Conservation (phyloP, 2,329 filamentous ascomycete species). For the Thielaviopsis punctulata region DNA sequence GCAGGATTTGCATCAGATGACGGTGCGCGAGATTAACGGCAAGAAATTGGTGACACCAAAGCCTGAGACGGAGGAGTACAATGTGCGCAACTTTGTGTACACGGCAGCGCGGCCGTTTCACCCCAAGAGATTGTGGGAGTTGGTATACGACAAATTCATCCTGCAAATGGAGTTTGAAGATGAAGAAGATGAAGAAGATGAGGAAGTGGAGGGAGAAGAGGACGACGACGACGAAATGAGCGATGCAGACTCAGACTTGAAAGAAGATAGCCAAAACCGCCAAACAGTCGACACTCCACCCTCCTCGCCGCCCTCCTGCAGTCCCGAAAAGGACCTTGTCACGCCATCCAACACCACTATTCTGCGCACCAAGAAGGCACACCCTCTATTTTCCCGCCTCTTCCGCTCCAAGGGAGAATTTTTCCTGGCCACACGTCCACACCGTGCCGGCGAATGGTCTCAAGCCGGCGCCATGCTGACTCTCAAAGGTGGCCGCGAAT, state of each 20-base stretch:
- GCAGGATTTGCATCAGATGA: constrained; percentile 52
- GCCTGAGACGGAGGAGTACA: constrained; percentile 58
- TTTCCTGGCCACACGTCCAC: constrained; percentile 40
- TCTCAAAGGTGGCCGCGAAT: constrained; percentile 33
- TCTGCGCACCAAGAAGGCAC: constrained; percentile 36
- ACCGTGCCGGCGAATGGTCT: constrained; percentile 40
- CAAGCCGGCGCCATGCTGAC: constrained; percentile 49
- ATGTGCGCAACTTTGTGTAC: constrained; percentile 56
- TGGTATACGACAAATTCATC: constrained; percentile 33
- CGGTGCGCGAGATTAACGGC: constrained; percentile 35
- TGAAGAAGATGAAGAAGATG: constrained; percentile 20
- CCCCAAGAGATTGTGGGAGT: constrained; percentile 27
- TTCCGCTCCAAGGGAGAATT: constrained; percentile 48
- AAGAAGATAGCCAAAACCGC: no score
- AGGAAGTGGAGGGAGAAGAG: constrained; percentile 19
- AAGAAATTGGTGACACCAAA: constrained; percentile 42
- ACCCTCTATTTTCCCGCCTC: constrained; percentile 34
- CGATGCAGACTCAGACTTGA: background rate
- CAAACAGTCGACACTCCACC: constrained; percentile 12
- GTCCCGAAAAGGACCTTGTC: constrained; percentile 13
- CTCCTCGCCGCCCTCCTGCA: constrained; percentile 11
- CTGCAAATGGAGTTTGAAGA: constrained; percentile 28
- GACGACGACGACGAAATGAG: constrained; percentile 14
- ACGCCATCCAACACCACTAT: constrained; percentile 26
- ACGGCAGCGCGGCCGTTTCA: constrained; percentile 38